Evolutionary conservation across 2,329 filamentous ascomycete genomes (phyloP), one percentile per base, ranked within the genome.

Genomic region (Hypoxylon sp.): DNA sequence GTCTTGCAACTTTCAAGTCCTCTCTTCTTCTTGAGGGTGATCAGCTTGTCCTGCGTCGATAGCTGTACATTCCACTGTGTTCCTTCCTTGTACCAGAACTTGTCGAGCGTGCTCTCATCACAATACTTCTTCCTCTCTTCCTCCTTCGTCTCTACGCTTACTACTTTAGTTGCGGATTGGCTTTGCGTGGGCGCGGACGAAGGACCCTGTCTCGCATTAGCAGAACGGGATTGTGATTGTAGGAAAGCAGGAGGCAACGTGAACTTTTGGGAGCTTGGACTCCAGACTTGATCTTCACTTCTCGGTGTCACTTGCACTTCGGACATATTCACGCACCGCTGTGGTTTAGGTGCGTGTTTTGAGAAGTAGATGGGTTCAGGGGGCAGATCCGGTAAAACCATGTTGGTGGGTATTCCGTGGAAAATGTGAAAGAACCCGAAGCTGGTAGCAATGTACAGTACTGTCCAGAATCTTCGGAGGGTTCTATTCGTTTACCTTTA

Each of bases 11-110:
- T 3, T 0, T 23, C 58, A 17, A 70, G 19, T 4, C 49, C 61
- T 2, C n/a, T 43, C 23, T 4, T 45, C 11, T 19, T 10, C n/a
- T n/a, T n/a, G n/a, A n/a, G n/a, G n/a, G n/a, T n/a, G 3, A 4
- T 6, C 3, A 3, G 13, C 7, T 13, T 3, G n/a, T 50, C 30
- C 59, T 41, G 19, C 17, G 23, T 30, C 19, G 36, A 17, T 21
- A 7, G n/a, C 43, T 50, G 17, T 6, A 70, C 46, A 9, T 59
- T 43, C 68, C 68, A 66, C 5, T 38, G 43, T 14, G 9, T 32
- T 2, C 53, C 56, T 11, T 23, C 1, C 14, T 59, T 36, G 21
- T 53, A 38, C 65, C 65, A 70, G 30, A 68, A 66, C 11, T 68
- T 56, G 30, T 68, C 52, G 5, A 63, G 59, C n/a, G 57, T 56